phyloP scores from a whole-genome alignment of 305 asterid species.

The Fraxinus xanthoxyloides region DNA sequence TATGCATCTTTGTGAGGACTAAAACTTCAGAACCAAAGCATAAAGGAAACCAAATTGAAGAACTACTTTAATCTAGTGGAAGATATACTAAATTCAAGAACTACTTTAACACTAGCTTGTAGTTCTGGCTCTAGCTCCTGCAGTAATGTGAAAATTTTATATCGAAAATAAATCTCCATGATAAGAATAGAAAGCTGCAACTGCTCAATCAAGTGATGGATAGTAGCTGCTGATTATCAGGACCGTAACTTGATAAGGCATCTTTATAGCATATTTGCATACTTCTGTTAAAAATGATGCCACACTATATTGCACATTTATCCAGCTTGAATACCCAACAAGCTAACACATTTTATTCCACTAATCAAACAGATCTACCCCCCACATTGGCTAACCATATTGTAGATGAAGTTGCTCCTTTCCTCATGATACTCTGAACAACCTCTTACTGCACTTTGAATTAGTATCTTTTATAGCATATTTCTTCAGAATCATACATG shows the following conservation, averaged over 20 bases:
- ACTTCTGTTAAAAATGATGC: neutral
- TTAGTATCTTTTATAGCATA: neutral
- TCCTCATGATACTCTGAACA: neutral
- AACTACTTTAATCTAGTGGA: neutral
- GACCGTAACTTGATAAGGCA: neutral
- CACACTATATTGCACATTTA: neutral
- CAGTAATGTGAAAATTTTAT: neutral
- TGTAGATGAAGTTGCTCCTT: neutral
- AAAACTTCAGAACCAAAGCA: constrained; percentile 12
- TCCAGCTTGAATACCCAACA: neutral
- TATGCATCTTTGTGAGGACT: neutral
- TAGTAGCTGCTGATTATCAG: neutral
- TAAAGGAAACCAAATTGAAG: neutral
- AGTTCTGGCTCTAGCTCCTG: neutral
- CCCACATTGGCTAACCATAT: neutral
- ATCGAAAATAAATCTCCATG: neutral
- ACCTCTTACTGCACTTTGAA: neutral
- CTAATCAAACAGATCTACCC: neutral
- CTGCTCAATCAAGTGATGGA: neutral
- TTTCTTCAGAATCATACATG: neutral
- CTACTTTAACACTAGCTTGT: neutral
- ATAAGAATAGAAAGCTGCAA: neutral
- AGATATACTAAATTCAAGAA: neutral
- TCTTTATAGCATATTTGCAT: neutral
- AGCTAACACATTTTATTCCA: neutral